phyloP scores from a whole-genome alignment of 2,329 filamentous ascomycete species.

The Scedosporium aurantiacum region DNA sequence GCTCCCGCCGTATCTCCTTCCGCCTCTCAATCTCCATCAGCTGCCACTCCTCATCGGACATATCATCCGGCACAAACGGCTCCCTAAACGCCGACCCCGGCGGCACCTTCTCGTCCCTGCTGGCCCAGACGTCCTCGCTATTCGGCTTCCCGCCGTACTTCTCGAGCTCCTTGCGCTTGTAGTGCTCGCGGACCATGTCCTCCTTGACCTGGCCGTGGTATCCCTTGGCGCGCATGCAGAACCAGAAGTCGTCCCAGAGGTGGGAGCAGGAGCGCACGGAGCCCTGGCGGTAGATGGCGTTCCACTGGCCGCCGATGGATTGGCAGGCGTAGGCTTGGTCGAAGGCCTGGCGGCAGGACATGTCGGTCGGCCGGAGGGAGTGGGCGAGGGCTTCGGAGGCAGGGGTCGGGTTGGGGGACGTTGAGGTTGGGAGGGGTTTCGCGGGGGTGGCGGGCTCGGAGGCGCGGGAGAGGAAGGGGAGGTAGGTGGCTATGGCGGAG shows the following conservation, averaged over 20 bases:
- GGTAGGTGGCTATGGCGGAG: slow-evolving; percentile 21
- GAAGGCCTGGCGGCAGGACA: slow-evolving; percentile 86
- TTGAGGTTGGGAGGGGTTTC: slow-evolving; percentile 8
- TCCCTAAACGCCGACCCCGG: slow-evolving; percentile 33
- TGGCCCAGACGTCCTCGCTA: slow-evolving; percentile 86
- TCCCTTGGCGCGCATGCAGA: slow-evolving; percentile 80
- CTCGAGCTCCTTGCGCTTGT: slow-evolving; percentile 52
- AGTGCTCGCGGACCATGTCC: slow-evolving; percentile 53
- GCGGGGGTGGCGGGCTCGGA: slow-evolving; percentile 11
- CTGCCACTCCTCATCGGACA: slow-evolving; percentile 33
- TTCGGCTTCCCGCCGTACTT: slow-evolving; percentile 57
- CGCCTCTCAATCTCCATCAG: slow-evolving; percentile 22
- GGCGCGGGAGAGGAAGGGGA: slow-evolving; percentile 16
- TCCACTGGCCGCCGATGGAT: slow-evolving; percentile 82
- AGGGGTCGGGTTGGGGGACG: slow-evolving; percentile 14
- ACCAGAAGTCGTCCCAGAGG: slow-evolving; percentile 91
- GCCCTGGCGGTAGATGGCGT: slow-evolving; percentile 81
- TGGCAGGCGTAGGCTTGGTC: slow-evolving; percentile 93
- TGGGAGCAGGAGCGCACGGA: slow-evolving; percentile 65
- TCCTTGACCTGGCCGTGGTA: slow-evolving; percentile 49
- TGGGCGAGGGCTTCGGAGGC: slow-evolving; percentile 43
- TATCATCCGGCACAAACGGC: slow-evolving; percentile 23
- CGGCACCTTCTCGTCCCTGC: slow-evolving; percentile 51
- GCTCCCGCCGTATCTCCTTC: slow-evolving; percentile 21
- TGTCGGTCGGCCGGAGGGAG: slow-evolving; percentile 63